phyloP scores from a whole-genome alignment of 2,329 filamentous ascomycete genomes.

The Chrysosporium queenslandicum region DNA sequence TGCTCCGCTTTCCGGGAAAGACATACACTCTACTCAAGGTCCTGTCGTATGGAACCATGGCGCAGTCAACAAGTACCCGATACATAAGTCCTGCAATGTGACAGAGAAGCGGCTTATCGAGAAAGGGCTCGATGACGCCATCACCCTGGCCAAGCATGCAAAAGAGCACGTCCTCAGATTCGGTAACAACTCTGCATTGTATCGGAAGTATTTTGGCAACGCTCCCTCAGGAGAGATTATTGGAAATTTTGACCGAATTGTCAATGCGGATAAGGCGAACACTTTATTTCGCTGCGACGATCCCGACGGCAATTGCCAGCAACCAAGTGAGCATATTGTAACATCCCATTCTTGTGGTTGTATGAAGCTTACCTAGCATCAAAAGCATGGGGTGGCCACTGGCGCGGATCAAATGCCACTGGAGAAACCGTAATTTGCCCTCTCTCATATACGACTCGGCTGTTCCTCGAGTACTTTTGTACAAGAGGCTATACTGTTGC shows the following conservation, averaged over 20 bases:
- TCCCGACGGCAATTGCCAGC: slow-evolving; percentile 52
- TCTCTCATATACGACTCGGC: slow-evolving; percentile 50
- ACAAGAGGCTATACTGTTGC: slow-evolving; percentile 54
- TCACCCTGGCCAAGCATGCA: slow-evolving; percentile 50
- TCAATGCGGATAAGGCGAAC: slow-evolving; percentile 46
- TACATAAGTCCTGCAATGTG: slow-evolving; percentile 57
- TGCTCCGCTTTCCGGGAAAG: slow-evolving; percentile 3
- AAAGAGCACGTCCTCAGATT: slow-evolving; percentile 45
- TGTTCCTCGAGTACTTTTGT: slow-evolving; percentile 51
- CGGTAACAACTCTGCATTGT: slow-evolving; percentile 50
- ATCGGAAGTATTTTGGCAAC: slow-evolving; percentile 58
- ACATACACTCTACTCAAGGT: neutral
- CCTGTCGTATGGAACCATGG: slow-evolving; percentile 27
- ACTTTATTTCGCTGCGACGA: slow-evolving; percentile 60
- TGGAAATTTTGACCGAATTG: slow-evolving; percentile 51
- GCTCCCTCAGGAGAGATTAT: slow-evolving; percentile 48
- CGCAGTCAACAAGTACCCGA: slow-evolving; percentile 37
- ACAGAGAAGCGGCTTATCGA: slow-evolving; percentile 50
- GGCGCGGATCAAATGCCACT: slow-evolving; percentile 55
- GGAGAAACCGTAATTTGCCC: slow-evolving; percentile 61
- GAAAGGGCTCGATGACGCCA: slow-evolving; percentile 49
- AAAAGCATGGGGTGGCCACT: slow-evolving; percentile 57
- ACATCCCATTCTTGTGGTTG: no score
- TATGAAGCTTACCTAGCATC: neutral
- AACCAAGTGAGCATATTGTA: slow-evolving; percentile 35